These are phyloP conservation scores for Pistacia integerrima DNA, from an alignment of 345 rosid species.

Conservation along the genomic window DNA sequence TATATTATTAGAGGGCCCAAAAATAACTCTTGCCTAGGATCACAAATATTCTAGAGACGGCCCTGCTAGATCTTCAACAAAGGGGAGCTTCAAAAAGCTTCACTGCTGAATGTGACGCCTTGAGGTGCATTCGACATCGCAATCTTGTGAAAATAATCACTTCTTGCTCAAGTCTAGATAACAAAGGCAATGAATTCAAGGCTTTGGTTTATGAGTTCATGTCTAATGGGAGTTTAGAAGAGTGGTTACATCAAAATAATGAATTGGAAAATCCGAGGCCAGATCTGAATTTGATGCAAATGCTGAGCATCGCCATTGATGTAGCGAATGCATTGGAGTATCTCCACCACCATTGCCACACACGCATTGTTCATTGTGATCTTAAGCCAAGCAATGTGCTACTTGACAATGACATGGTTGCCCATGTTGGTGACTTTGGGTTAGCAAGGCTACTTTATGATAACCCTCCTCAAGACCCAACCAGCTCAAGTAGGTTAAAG, in stretches of 20 bases:
- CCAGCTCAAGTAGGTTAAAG: slow-evolving; percentile 12
- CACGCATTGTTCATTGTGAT: slow-evolving; percentile 12
- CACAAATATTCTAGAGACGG: no score
- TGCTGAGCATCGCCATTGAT: slow-evolving; percentile 15
- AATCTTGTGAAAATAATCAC: slow-evolving; percentile 19
- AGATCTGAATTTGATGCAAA: slow-evolving; percentile 1
- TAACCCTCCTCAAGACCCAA: background rate
- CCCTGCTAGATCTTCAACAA: slow-evolving; percentile 3
- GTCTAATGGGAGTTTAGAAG: slow-evolving; percentile 17
- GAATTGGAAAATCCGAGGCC: slow-evolving; percentile 4
- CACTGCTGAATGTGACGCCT: slow-evolving; percentile 14
- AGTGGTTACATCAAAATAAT: background rate
- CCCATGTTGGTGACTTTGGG: slow-evolving; percentile 17
- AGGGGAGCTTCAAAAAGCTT: slow-evolving; percentile 18
- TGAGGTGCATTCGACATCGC: slow-evolving; percentile 21
- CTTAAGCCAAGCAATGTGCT: slow-evolving; percentile 17
- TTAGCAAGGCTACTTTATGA: slow-evolving; percentile 11
- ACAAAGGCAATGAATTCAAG: slow-evolving; percentile 13
- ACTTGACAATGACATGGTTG: slow-evolving; percentile 6
- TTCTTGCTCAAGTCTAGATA: slow-evolving; percentile 11
- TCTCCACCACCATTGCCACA: slow-evolving; percentile 15
- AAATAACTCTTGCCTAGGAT: no score
- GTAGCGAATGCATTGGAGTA: slow-evolving; percentile 12
- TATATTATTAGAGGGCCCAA: no score
- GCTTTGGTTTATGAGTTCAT: slow-evolving; percentile 20